phyloP scores from a whole-genome alignment of 345 rosid species.

The Lagerstroemia speciosa region DNA sequence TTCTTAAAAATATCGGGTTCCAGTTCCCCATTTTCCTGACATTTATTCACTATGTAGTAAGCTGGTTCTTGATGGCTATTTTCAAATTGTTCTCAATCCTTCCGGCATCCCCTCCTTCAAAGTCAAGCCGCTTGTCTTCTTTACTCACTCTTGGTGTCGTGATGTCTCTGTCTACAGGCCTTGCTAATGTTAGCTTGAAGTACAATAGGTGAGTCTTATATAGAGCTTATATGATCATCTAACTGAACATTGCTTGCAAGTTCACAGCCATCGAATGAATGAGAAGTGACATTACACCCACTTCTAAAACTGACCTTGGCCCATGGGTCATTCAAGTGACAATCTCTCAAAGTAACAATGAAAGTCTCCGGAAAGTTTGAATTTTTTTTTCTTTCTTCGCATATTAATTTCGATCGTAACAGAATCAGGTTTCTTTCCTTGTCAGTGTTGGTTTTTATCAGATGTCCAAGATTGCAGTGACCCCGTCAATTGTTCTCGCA shows the following conservation, averaged over 20 bases:
- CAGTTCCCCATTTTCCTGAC: constrained; percentile 82
- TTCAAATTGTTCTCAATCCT: constrained; percentile 59
- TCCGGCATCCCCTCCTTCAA: constrained; percentile 67
- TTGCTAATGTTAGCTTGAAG: constrained; percentile 96
- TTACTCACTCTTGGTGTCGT: constrained; percentile 74
- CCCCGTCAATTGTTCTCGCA: constrained; percentile 85
- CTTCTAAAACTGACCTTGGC: no score
- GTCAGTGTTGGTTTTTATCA: constrained; percentile 91
- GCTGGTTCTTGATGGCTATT: constrained; percentile 79
- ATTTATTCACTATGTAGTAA: constrained; percentile 68
- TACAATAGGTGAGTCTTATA: constrained; percentile 65
- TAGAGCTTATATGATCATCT: background rate
- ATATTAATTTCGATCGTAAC: background rate
- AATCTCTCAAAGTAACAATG: no score
- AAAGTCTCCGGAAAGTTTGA: background rate
- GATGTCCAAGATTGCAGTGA: constrained; percentile 93
- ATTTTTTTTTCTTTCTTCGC: background rate
- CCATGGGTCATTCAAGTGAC: no score
- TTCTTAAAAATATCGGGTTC: constrained; percentile 79
- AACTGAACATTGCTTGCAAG: background rate
- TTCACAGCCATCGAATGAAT: background rate
- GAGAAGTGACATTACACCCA: no score
- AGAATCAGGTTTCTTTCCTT: constrained; percentile 3
- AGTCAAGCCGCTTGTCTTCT: constrained; percentile 38
- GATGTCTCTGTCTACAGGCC: constrained; percentile 91